These are phyloP conservation scores for Monosporascus sp. DNA, from an alignment of 2,329 filamentous ascomycete genomes.

Conservation along the genomic window DNA sequence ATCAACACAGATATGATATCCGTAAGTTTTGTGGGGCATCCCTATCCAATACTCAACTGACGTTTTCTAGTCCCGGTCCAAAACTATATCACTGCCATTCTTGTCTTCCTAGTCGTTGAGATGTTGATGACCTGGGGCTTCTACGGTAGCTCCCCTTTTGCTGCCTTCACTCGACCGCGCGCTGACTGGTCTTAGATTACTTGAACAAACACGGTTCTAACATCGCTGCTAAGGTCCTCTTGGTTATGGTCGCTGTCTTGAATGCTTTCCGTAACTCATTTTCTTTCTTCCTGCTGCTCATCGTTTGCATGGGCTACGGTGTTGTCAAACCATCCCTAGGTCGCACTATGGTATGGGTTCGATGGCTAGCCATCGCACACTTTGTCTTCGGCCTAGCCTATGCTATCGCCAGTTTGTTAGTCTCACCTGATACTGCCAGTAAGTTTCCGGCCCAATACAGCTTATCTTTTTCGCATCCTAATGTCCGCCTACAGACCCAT, in stretches of 20 bases:
- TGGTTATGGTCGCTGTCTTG: conserved; percentile 86
- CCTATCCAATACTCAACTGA: conserved; percentile 24
- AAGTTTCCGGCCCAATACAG: conserved; percentile 20
- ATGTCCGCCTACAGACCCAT: conserved; percentile 53
- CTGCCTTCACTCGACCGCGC: background rate
- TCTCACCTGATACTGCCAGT: conserved; percentile 81
- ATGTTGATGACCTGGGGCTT: conserved; percentile 99
- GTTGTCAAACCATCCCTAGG: conserved; percentile 93
- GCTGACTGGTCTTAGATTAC: conserved; percentile 60
- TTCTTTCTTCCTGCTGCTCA: conserved; percentile 94
- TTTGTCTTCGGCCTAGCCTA: conserved; percentile 95
- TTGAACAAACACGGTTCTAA: conserved; percentile 87
- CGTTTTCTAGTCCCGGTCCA: conserved; percentile 71
- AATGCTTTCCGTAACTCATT: conserved; percentile 96
- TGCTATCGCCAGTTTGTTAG: conserved; percentile 78
- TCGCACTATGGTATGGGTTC: conserved; percentile 89
- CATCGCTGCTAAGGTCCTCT: conserved; percentile 73
- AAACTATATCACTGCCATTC: conserved; percentile 97
- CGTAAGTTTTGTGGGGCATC: conserved; percentile 39
- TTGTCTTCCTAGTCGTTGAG: conserved; percentile 89
- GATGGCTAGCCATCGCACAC: conserved; percentile 83
- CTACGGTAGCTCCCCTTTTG: conserved; percentile 54
- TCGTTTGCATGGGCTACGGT: conserved; percentile 99
- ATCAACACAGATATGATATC: conserved; percentile 89
- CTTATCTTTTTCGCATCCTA: background rate